Evolutionary conservation across 805 yeast species (phyloP).

Genomic region (Yarrowia sp.): DNA sequence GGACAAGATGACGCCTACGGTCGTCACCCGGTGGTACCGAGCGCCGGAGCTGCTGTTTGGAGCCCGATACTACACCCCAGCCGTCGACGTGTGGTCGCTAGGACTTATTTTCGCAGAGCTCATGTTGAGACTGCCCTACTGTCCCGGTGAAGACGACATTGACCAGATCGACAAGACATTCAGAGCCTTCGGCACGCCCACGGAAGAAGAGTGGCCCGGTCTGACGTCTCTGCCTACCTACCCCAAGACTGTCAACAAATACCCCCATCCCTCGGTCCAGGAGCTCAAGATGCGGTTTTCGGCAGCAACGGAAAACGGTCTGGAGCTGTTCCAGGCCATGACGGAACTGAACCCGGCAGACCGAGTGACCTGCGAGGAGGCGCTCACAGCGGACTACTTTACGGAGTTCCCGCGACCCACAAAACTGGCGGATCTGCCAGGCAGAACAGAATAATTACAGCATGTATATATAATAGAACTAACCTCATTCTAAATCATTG

Average conservation of each 20-base stretch:
- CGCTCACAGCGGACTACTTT: conserved; percentile 67
- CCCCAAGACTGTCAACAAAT: conserved; percentile 54
- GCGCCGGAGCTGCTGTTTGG: conserved; percentile 94
- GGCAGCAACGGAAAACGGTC: conserved; percentile 85
- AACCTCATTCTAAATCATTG: neutral
- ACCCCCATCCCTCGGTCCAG: conserved; percentile 77
- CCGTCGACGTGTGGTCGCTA: conserved; percentile 93
- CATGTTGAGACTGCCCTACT: conserved; percentile 90
- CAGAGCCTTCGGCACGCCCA: conserved; percentile 93
- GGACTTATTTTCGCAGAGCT: conserved; percentile 95
- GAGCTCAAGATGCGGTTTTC: conserved; percentile 81
- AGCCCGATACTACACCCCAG: conserved; percentile 81
- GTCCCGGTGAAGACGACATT: conserved; percentile 87
- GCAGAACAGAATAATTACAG: neutral
- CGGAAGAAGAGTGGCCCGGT: conserved; percentile 88
- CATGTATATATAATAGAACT: neutral
- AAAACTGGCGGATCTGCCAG: conserved; percentile 58
- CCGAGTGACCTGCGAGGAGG: conserved; percentile 62
- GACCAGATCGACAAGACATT: conserved; percentile 94
- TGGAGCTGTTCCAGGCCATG: conserved; percentile 71
- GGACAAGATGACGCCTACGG: conserved; percentile 80
- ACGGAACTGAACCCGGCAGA: conserved; percentile 74
- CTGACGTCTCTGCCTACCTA: conserved; percentile 77
- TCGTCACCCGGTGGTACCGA: conserved; percentile 96
- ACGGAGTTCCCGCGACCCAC: conserved; percentile 74